Percentiles rank a stretch among this genome's conserved stretches.
Evolutionary conservation across 2,329 filamentous ascomycete species (phyloP).

Genomic region (Exophiala sp.): DNA sequence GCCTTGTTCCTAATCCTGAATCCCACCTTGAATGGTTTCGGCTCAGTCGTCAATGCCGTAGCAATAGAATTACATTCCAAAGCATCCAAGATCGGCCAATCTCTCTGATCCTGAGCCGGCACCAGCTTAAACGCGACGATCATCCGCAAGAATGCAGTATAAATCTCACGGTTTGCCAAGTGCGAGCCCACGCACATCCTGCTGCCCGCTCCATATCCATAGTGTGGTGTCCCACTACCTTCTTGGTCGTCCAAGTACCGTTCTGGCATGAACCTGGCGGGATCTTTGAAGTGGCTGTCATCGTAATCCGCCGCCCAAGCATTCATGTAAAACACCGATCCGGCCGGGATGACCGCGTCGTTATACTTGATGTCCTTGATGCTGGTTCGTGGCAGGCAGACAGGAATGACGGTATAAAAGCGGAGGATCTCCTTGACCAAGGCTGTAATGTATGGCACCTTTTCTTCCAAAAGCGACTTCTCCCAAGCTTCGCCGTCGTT

Average conservation of each 20-base stretch:
- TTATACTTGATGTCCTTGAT: slow-evolving; percentile 71
- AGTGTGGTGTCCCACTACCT: slow-evolving; percentile 56
- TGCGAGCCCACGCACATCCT: slow-evolving; percentile 63
- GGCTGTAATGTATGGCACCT: slow-evolving; percentile 71
- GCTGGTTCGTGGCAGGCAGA: slow-evolving; percentile 69
- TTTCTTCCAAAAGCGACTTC: slow-evolving; percentile 68
- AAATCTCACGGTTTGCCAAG: slow-evolving; percentile 62
- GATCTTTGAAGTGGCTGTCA: slow-evolving; percentile 61
- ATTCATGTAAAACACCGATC: slow-evolving; percentile 80
- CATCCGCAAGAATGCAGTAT: slow-evolving; percentile 57
- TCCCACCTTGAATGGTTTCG: slow-evolving; percentile 61
- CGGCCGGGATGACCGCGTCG: slow-evolving; percentile 64
- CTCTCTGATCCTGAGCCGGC: slow-evolving; percentile 44
- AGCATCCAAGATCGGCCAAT: slow-evolving; percentile 54
- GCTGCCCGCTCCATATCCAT: slow-evolving; percentile 60
- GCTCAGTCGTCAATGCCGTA: slow-evolving; percentile 59
- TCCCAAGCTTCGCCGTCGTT: slow-evolving; percentile 69
- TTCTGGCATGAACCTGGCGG: slow-evolving; percentile 64
- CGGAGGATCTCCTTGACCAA: slow-evolving; percentile 75
- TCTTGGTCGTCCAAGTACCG: slow-evolving; percentile 59
- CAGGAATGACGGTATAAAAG: slow-evolving; percentile 76
- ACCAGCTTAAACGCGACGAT: slow-evolving; percentile 58
- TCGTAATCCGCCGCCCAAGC: slow-evolving; percentile 75
- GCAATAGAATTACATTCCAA: slow-evolving; percentile 57
- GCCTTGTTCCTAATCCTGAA: slow-evolving; percentile 49